phyloP scores from a whole-genome alignment of 2,329 filamentous ascomycete genomes.

The Coniochaeta hoffmannii region DNA sequence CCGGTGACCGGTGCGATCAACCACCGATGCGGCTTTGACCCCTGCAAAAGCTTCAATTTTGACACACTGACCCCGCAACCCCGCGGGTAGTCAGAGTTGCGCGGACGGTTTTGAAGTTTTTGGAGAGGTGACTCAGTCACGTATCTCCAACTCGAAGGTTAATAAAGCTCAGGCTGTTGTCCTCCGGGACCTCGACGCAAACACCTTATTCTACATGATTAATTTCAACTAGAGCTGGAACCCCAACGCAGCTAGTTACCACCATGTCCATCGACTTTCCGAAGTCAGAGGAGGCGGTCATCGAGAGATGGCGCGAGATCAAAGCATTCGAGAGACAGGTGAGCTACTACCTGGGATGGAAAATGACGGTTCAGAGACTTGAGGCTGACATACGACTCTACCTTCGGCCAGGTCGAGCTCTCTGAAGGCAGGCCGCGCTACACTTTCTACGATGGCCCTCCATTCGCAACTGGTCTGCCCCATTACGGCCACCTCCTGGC shows the following conservation, averaged over 20 bases:
- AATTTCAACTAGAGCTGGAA: background rate
- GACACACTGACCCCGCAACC: background rate
- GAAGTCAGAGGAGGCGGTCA: conserved; percentile 78
- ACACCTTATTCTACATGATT: background rate
- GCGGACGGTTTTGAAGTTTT: background rate
- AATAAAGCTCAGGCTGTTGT: background rate
- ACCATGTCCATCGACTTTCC: conserved; percentile 86
- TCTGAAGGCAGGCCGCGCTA: conserved; percentile 77
- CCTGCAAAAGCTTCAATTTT: background rate
- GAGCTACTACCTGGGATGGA: conserved; percentile 9
- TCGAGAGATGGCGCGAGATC: conserved; percentile 85
- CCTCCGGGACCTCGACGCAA: background rate
- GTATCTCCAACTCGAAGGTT: too few relatives aligned
- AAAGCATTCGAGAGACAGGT: conserved; percentile 85
- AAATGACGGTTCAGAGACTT: background rate
- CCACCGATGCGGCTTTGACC: background rate
- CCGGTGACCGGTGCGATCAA: background rate
- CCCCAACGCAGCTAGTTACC: conserved; percentile 4
- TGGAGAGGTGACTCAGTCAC: background rate
- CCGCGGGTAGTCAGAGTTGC: background rate
- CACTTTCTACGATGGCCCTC: conserved; percentile 89
- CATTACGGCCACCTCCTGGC: conserved; percentile 71
- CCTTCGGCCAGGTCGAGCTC: conserved; percentile 53
- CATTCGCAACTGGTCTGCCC: conserved; percentile 53
- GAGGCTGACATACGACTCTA: conserved; percentile 2